These are phyloP conservation scores for Acanthamoeba lenticulata DNA, from an alignment of 208 protist genomes.

Conservation along the genomic window DNA sequence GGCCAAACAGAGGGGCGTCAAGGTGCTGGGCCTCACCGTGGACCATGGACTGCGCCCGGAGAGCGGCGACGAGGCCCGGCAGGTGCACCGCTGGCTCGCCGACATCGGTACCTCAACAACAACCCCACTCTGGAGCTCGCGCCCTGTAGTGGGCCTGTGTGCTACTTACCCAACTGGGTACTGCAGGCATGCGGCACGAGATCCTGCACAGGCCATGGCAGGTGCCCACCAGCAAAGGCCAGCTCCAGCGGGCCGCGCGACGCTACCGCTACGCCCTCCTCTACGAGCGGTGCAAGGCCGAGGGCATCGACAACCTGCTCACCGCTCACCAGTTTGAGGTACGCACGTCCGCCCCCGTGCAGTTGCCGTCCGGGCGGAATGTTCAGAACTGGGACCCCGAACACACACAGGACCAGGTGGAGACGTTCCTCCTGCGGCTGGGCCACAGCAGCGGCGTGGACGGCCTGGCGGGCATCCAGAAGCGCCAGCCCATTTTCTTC, in stretches of 20 bases:
- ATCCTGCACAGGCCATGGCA: slow-evolving; percentile 1
- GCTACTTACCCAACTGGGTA: too few relatives aligned
- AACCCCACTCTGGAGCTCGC: not conserved
- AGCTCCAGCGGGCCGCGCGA: not conserved
- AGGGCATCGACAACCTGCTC: slow-evolving; percentile 25
- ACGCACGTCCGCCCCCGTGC: not conserved
- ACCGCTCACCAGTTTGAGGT: slow-evolving; percentile 30
- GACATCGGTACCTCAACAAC: not conserved
- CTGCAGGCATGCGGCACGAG: not conserved
- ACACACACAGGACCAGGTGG: slow-evolving; percentile 27
- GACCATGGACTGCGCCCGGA: slow-evolving; percentile 23
- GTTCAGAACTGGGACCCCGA: not conserved
- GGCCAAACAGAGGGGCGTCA: not conserved
- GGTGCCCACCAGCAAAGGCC: not conserved
- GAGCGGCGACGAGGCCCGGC: not conserved
- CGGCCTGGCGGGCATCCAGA: slow-evolving; percentile 29
- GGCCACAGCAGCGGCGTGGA: not conserved
- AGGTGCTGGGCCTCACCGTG: slow-evolving; percentile 33
- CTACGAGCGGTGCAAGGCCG: not conserved
- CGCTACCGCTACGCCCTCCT: slow-evolving; percentile 14
- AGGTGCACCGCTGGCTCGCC: not conserved
- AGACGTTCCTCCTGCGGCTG: slow-evolving; percentile 42
- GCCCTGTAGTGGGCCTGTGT: not conserved
- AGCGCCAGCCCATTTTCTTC: not conserved
- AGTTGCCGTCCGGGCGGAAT: not conserved